Evolutionary conservation across 129 eudicot species (phyloP).

Genomic region (Lactuca sativa): DNA sequence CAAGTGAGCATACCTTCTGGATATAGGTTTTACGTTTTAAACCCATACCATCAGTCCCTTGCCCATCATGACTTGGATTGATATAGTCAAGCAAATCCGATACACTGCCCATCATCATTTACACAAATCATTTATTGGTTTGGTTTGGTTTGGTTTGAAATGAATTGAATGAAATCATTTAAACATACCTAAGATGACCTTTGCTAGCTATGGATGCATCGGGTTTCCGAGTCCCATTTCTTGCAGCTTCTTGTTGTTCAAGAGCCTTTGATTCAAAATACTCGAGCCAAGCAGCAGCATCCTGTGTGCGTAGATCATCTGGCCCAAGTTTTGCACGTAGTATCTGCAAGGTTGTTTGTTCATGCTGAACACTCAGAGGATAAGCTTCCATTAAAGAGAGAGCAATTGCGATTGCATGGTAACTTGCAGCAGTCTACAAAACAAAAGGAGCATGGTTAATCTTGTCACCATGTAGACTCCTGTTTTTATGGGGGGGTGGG

Average conservation of each 20-base stretch:
- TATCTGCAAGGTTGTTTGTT: slow-evolving; percentile 96
- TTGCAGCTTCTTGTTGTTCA: slow-evolving; percentile 99
- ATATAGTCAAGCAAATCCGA: slow-evolving; percentile 98
- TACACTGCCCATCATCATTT: slow-evolving; percentile 48
- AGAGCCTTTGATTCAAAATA: slow-evolving; percentile 99
- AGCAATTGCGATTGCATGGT: slow-evolving; percentile 99
- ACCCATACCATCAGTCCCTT: slow-evolving; percentile 64
- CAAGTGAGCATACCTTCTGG: slow-evolving; percentile 51
- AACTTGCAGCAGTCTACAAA: slow-evolving; percentile 98
- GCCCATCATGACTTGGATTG: slow-evolving; percentile 73
- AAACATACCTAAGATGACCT: slow-evolving; percentile 89
- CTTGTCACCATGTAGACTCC: slow-evolving; percentile 1
- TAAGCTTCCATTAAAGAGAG: slow-evolving; percentile 99
- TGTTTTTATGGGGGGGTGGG: not conserved
- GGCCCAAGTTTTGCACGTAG: slow-evolving; percentile 98
- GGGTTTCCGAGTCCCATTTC: slow-evolving; percentile 92
- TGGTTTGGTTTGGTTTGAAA: slow-evolving; percentile 5
- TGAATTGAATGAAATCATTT: not conserved
- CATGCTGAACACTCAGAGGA: slow-evolving; percentile 99
- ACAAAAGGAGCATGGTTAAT: slow-evolving; percentile 6
- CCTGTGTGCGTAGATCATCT: slow-evolving; percentile 99
- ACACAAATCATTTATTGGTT: slow-evolving; percentile 3
- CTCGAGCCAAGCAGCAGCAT: slow-evolving; percentile 99
- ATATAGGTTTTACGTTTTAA: slow-evolving; percentile 63
- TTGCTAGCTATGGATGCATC: slow-evolving; percentile 99